These are phyloP conservation scores for Passiflora organensis DNA, from an alignment of 345 rosid genomes.

Conservation along the genomic window DNA sequence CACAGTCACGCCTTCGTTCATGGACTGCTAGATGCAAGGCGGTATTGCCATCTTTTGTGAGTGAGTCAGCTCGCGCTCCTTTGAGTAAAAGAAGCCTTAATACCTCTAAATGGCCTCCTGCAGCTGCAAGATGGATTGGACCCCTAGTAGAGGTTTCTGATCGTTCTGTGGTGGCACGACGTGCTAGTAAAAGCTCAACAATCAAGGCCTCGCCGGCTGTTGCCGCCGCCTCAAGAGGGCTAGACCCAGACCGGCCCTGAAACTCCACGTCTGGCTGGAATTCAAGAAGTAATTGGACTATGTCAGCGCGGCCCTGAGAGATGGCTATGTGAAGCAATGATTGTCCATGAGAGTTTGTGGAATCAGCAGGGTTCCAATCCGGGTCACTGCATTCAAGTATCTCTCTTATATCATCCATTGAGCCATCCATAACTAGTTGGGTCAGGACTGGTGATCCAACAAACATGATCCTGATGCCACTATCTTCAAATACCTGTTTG, in stretches of 20 bases:
- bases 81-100: conserved; percentile 48
- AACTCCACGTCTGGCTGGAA: conserved; percentile 43
- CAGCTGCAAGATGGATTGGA: conserved; percentile 47
- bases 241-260: conserved; percentile 33
- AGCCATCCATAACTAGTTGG: conserved; percentile 43
- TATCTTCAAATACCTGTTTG: conserved; percentile 52
- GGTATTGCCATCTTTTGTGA: conserved; percentile 44
- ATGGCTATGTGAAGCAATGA: conserved; percentile 55
- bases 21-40: conserved; percentile 50
- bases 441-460: conserved; percentile 47
- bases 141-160: conserved; percentile 41
- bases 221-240: conserved; percentile 47
- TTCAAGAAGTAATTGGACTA: conserved; percentile 54
- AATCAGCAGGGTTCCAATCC: conserved; percentile 35
- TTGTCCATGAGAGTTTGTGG: conserved; percentile 38
- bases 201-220: conserved; percentile 46
- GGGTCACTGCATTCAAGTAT: conserved; percentile 50
- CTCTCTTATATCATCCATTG: conserved; percentile 56
- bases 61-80: conserved; percentile 38
- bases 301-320: conserved; percentile 40
- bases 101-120: conserved; percentile 40
- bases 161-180: conserved; percentile 38
- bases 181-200: conserved; percentile 53
- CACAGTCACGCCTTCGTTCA: conserved; percentile 40
- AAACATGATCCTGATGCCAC: conserved; percentile 53